A percentile compares a stretch with the other conserved stretches of the same genome.
phyloP scores from a whole-genome alignment of 2,329 filamentous ascomycete species.

The Beauveria varroae region DNA sequence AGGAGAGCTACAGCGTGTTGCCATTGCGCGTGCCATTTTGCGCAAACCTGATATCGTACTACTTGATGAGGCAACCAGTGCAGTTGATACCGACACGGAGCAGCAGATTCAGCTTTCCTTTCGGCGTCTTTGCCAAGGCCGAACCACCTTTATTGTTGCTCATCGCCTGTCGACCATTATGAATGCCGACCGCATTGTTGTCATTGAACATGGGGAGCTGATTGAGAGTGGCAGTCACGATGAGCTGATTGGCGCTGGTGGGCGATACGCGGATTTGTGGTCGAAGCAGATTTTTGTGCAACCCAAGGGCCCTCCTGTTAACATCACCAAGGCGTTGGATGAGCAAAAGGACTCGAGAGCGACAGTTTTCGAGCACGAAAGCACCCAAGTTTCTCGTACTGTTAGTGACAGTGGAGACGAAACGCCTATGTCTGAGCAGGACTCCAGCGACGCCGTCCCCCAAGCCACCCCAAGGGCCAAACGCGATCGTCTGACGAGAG shows the following conservation, averaged over 20 bases:
- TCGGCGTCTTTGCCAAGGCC: conserved; percentile 47
- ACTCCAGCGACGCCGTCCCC: conserved; percentile 1
- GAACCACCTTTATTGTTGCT: conserved; percentile 61
- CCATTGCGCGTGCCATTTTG: conserved; percentile 64
- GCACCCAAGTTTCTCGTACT: conserved; percentile 9
- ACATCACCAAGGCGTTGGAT: conserved; percentile 7
- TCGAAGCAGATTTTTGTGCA: conserved; percentile 48
- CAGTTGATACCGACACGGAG: conserved; percentile 64
- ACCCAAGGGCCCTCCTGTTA: not conserved
- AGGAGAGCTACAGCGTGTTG: conserved; percentile 58
- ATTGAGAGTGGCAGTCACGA: conserved; percentile 57
- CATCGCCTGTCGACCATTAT: conserved; percentile 66
- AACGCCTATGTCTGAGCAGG: conserved; percentile 9
- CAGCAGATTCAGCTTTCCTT: conserved; percentile 59
- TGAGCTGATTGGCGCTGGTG: conserved; percentile 47
- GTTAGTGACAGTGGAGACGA: conserved; percentile 12
- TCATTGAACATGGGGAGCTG: conserved; percentile 54
- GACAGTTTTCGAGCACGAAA: conserved; percentile 5
- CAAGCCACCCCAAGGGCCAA: conserved; percentile 23
- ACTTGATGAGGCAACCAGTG: conserved; percentile 72
- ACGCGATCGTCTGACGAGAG: not conserved
- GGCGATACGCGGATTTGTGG: conserved; percentile 59
- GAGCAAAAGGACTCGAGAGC: conserved; percentile 3
- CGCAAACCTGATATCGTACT: conserved; percentile 69
- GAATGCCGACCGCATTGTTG: conserved; percentile 60